These are phyloP conservation scores for Aureobasidium pullulans DNA, from an alignment of 2,329 filamentous ascomycete genomes.

Conservation along the genomic window DNA sequence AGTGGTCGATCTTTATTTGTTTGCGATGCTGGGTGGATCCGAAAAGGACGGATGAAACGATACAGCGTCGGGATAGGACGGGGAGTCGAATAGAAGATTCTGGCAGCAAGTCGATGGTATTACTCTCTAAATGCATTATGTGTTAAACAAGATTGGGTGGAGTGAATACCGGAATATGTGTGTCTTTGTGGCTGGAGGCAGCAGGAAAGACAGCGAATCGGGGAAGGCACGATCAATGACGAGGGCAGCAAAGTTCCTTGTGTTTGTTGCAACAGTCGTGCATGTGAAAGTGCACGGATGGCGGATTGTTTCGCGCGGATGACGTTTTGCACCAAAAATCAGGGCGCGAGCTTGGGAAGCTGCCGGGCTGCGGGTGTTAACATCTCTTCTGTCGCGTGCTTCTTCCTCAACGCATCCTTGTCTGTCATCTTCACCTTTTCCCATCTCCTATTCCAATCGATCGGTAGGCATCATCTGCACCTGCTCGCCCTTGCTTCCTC, in stretches of 20 bases:
- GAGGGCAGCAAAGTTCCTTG: neutral
- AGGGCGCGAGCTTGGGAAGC: conserved; percentile 1
- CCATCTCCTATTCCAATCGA: conserved; percentile 1
- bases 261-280: neutral
- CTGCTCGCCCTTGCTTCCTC: neutral
- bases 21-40: conserved; percentile 1
- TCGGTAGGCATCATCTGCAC: conserved; percentile 1
- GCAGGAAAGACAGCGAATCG: neutral
- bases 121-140: neutral
- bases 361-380: neutral
- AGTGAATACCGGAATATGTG: neutral
- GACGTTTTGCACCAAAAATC: conserved; percentile 11
- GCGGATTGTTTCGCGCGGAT: neutral
- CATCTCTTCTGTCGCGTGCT: conserved; percentile 9
- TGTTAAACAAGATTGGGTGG: neutral
- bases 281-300: conserved; percentile 7
- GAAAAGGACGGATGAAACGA: neutral
- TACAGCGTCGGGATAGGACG: neutral
- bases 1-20: conserved; percentile 10
- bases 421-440: neutral
- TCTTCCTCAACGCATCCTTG: conserved; percentile 1
- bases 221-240: neutral
- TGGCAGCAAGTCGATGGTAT: neutral
- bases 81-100: neutral
- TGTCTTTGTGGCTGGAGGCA: neutral